Evolutionary conservation across 768 basidiomycete species (phyloP).

Genomic region (Phanerochaete sordida): DNA sequence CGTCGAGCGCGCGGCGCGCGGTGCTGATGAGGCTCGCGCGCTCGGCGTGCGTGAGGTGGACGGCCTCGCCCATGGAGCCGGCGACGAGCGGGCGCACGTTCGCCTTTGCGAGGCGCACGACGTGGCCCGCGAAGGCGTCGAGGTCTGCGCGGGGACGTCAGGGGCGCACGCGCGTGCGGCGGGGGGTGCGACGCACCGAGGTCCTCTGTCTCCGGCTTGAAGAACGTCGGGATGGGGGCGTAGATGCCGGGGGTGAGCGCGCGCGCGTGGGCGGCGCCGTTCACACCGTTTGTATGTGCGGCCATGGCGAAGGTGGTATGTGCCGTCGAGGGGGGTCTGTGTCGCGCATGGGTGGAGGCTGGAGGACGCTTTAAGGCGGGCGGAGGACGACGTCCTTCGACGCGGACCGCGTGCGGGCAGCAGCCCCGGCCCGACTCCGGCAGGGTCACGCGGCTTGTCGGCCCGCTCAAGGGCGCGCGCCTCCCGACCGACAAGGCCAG

Average conservation of each 20-base stretch:
- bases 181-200: constrained; percentile 52
- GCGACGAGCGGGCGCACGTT: constrained; percentile 35
- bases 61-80: constrained; percentile 48
- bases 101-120: constrained; percentile 37
- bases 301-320: neutral
- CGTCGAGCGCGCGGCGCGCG: constrained; percentile 67
- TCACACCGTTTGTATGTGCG: constrained; percentile 7
- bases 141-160: constrained; percentile 28
- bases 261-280: constrained; percentile 33
- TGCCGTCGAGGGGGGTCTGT: too few relatives aligned
- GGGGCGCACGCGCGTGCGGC: neutral
- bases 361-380: too few relatives aligned
- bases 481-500: neutral
- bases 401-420: neutral
- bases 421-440: neutral
- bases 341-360: too few relatives aligned
- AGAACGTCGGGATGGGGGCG: constrained; percentile 87
- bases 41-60: constrained; percentile 42
- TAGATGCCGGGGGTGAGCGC: constrained; percentile 73
- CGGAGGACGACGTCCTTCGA: neutral
- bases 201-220: constrained; percentile 70
- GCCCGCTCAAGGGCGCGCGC: neutral
- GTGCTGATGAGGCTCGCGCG: constrained; percentile 21
- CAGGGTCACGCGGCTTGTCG: neutral
- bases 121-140: constrained; percentile 36